Evolutionary conservation across 306 rosid genomes (phyloP).

Genomic region (Carpinus fangiana): DNA sequence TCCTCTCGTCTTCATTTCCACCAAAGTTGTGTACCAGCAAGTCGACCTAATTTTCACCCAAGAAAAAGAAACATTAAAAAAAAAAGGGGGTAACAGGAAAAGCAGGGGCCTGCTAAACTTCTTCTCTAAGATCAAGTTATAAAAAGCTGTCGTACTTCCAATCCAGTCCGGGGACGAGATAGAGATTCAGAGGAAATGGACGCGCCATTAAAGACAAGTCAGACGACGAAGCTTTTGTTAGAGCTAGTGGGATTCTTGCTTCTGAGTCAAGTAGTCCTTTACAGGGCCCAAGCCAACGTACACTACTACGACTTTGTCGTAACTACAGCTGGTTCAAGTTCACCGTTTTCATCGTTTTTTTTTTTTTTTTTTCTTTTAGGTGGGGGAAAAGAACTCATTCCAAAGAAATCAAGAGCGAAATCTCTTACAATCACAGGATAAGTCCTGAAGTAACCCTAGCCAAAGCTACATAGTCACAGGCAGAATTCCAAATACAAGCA

Average conservation of each 20-base stretch:
- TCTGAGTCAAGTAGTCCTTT: neutral
- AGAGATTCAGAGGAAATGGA: neutral
- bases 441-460: too few relatives aligned
- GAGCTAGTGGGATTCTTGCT: neutral
- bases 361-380: too few relatives aligned
- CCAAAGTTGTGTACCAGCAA: neutral
- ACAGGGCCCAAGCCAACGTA: neutral
- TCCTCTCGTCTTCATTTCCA: neutral
- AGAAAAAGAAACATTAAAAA: too few relatives aligned
- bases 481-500: too few relatives aligned
- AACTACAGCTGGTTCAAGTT: neutral
- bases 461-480: too few relatives aligned
- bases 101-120: neutral
- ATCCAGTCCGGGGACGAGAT: too few relatives aligned
- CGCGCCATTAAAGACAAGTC: neutral
- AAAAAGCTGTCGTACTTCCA: neutral
- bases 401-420: too few relatives aligned
- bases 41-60: too few relatives aligned
- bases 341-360: neutral
- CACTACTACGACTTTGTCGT: slow-evolving; percentile 16
- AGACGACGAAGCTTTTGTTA: neutral
- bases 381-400: too few relatives aligned
- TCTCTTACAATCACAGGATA: too few relatives aligned
- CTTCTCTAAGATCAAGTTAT: neutral
- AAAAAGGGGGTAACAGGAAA: neutral